Conservation (phyloP, 2,329 filamentous ascomycete genomes). For the Trichoderma oligosporum region DNA sequence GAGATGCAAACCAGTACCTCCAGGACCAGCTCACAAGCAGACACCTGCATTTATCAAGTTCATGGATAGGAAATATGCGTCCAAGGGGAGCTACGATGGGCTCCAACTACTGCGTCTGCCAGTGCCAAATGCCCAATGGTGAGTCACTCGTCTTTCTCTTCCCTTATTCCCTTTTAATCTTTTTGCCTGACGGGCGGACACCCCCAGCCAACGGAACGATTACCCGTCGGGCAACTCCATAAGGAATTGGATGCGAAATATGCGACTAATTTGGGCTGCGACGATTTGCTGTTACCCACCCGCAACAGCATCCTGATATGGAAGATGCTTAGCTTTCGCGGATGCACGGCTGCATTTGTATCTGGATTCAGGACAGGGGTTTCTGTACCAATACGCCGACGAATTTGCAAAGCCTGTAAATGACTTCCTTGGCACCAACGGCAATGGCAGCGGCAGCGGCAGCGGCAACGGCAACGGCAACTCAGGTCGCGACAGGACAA, state of each 20-base stretch:
- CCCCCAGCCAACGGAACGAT: neutral
- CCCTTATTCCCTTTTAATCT: neutral
- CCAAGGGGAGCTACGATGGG: slow-evolving; percentile 34
- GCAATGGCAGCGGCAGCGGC: neutral
- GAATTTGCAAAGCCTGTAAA: slow-evolving; percentile 34
- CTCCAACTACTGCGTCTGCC: slow-evolving; percentile 35
- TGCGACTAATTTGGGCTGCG: slow-evolving; percentile 25
- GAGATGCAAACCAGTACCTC: slow-evolving; percentile 28
- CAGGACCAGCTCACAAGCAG: slow-evolving; percentile 30
- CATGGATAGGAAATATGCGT: slow-evolving; percentile 33
- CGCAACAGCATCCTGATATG: slow-evolving; percentile 39
- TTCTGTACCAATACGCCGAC: slow-evolving; percentile 34
- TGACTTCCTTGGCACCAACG: slow-evolving; percentile 29
- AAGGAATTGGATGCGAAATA: neutral
- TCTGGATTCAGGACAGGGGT: slow-evolving; percentile 37
- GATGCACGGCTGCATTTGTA: slow-evolving; percentile 34
- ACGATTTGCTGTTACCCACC: slow-evolving; percentile 36
- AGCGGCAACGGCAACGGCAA: neutral
- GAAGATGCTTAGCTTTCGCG: slow-evolving; percentile 32
- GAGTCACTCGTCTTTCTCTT: slow-evolving; percentile 20
- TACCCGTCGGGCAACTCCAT: neutral
- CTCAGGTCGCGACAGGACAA: slow-evolving; percentile 7
- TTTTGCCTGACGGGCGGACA: neutral
- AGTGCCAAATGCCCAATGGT: slow-evolving; percentile 40
- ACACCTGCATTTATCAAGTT: slow-evolving; percentile 35